Conservation (phyloP, 306 rosid species). For the Cicer judaicum region DNA sequence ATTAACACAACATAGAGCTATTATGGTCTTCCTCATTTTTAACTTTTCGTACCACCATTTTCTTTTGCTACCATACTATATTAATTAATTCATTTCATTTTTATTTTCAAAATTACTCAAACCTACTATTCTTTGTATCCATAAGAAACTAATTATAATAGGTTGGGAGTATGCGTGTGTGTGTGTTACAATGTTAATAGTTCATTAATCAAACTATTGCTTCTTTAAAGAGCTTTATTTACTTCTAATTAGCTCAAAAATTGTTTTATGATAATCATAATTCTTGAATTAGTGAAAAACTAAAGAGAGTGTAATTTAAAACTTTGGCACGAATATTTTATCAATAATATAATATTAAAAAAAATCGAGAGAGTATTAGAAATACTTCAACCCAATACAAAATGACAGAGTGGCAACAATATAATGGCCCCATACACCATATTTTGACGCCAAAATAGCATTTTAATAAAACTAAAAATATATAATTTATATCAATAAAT, state of each 20-base stretch:
- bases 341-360: too few relatives aligned
- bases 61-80: constrained; percentile 12
- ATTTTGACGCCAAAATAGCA: too few relatives aligned
- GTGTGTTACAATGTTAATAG: not conserved
- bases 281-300: not conserved
- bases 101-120: constrained; percentile 1
- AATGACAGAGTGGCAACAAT: too few relatives aligned
- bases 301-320: not conserved
- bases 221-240: not conserved
- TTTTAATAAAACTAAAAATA: not conserved
- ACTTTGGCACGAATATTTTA: not conserved
- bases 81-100: not conserved
- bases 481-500: not conserved
- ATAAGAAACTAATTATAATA: constrained; percentile 5
- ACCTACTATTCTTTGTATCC: not conserved
- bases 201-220: constrained; percentile 22
- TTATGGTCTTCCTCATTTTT: constrained; percentile 31
- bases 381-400: too few relatives aligned
- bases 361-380: too few relatives aligned
- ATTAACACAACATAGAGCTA: constrained; percentile 28
- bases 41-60: constrained; percentile 18
- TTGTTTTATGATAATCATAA: not conserved
- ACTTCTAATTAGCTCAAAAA: not conserved
- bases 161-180: not conserved
- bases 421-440: too few relatives aligned